Evolutionary conservation across 78 protist species (phyloP).

Genomic region (Dictyostelium purpureum): DNA sequence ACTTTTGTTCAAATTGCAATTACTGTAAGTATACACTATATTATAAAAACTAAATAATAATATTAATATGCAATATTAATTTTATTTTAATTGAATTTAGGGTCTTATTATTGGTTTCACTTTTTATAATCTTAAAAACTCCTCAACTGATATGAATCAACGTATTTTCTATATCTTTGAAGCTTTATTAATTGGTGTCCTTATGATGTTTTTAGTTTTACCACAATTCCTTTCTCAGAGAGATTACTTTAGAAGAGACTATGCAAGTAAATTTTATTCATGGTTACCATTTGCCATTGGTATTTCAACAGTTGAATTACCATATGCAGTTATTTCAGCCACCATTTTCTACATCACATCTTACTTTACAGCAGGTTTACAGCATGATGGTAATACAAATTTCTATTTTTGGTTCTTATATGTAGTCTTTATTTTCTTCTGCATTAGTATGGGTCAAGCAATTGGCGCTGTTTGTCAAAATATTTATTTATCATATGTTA

Average conservation of each 20-base stretch:
- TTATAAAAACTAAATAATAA: neutral
- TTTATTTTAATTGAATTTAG: neutral
- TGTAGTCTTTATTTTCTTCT: neutral
- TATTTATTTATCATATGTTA: neutral
- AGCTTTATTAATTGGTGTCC: conserved; percentile 24
- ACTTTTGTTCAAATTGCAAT: conserved; percentile 19
- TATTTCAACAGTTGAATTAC: conserved; percentile 43
- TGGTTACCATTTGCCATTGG: conserved; percentile 28
- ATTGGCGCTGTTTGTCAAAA: conserved; percentile 33
- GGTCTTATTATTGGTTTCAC: conserved; percentile 36
- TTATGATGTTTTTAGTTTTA: conserved; percentile 23
- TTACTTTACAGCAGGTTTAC: conserved; percentile 53
- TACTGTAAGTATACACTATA: neutral
- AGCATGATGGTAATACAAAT: neutral
- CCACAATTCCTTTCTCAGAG: conserved; percentile 41
- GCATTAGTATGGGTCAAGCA: conserved; percentile 47
- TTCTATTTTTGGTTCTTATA: conserved; percentile 43
- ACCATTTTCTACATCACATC: conserved; percentile 25
- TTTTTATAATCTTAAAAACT: conserved; percentile 30
- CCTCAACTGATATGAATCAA: conserved; percentile 36
- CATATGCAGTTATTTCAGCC: conserved; percentile 23
- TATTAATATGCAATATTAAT: neutral
- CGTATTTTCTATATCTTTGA: conserved; percentile 10
- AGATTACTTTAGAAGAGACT: conserved; percentile 57
- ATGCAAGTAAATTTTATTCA: conserved; percentile 33